phyloP scores from a whole-genome alignment of 1,284 basidiomycete species.

The Ganoderma boninense region DNA sequence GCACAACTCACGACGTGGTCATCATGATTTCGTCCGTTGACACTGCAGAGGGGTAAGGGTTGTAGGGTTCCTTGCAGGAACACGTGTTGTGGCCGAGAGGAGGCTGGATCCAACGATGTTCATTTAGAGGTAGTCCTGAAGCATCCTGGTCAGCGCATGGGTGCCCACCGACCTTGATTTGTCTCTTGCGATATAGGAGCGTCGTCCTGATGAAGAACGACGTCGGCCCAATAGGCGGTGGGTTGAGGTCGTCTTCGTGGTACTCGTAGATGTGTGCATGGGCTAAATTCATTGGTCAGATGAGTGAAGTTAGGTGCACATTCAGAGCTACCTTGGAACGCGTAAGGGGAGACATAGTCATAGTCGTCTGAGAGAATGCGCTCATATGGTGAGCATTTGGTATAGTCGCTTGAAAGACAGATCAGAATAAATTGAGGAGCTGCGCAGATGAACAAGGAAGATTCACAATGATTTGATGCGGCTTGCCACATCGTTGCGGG shows the following conservation, averaged over 20 bases:
- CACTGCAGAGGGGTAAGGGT: slow-evolving; percentile 27
- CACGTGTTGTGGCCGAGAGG: slow-evolving; percentile 24
- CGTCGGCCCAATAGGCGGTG: slow-evolving; percentile 18
- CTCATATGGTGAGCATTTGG: slow-evolving; percentile 27
- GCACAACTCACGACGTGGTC: background rate
- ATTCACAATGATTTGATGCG: slow-evolving; percentile 24
- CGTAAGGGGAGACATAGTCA: slow-evolving; percentile 25
- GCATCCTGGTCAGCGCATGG: background rate
- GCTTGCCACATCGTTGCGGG: slow-evolving; percentile 21
- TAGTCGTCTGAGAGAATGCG: slow-evolving; percentile 30
- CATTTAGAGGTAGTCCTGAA: background rate
- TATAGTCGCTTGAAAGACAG: slow-evolving; percentile 9
- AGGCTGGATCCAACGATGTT: slow-evolving; percentile 18
- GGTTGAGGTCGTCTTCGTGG: slow-evolving; percentile 27
- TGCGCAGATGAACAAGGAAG: background rate
- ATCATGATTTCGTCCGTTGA: background rate
- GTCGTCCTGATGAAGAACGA: slow-evolving; percentile 27
- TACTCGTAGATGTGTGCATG: slow-evolving; percentile 26
- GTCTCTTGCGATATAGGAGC: slow-evolving; percentile 7
- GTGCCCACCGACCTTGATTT: slow-evolving; percentile 1
- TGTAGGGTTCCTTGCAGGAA: slow-evolving; percentile 29
- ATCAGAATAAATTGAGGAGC: background rate
- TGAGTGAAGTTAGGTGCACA: background rate
- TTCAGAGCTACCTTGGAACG: slow-evolving; percentile 22
- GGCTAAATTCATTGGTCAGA: background rate